Evolutionary conservation across 164 flowering plant genomes (phyloP).

Genomic region (Nymphaea colorata): DNA sequence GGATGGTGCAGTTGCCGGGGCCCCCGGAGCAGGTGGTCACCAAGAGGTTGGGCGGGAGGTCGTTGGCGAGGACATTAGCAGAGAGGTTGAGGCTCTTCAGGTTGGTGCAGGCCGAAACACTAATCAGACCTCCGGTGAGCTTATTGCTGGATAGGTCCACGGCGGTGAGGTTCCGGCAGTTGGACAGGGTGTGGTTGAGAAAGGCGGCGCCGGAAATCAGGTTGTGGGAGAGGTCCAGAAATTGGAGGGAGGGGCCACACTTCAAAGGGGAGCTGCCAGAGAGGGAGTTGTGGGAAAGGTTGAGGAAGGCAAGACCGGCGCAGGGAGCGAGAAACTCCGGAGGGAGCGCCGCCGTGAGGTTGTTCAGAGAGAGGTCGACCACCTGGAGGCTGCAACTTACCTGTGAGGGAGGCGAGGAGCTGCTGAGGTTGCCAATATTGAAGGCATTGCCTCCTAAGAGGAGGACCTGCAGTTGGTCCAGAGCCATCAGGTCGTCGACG

Average conservation of each 20-base stretch:
- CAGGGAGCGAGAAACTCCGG: slow-evolving; percentile 24
- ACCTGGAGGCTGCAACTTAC: slow-evolving; percentile 26
- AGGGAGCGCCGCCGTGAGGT: slow-evolving; percentile 29
- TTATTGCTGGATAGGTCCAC: slow-evolving; percentile 52
- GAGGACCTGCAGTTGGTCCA: slow-evolving; percentile 28
- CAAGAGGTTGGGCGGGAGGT: slow-evolving; percentile 20
- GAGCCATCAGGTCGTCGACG: slow-evolving; percentile 27
- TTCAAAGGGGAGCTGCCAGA: slow-evolving; percentile 19
- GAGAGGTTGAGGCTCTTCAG: slow-evolving; percentile 46
- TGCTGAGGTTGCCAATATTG: slow-evolving; percentile 16
- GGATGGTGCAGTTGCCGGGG: slow-evolving; percentile 6
- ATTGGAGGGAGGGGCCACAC: slow-evolving; percentile 29
- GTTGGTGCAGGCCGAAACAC: slow-evolving; percentile 24
- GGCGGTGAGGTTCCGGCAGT: slow-evolving; percentile 30
- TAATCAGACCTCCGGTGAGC: slow-evolving; percentile 27
- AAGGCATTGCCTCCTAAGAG: slow-evolving; percentile 38
- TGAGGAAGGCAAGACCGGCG: slow-evolving; percentile 23
- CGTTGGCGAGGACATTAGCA: slow-evolving; percentile 35
- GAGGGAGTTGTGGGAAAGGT: slow-evolving; percentile 43
- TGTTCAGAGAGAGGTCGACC: slow-evolving; percentile 51
- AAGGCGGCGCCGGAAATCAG: slow-evolving; percentile 29
- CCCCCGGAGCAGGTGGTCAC: neutral
- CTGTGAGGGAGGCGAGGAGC: slow-evolving; percentile 16
- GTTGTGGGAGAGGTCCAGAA: slow-evolving; percentile 59
- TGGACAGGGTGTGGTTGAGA: slow-evolving; percentile 19